Evolutionary conservation across 2,329 filamentous ascomycete genomes (phyloP).

Genomic region (Cladosporium sp.): DNA sequence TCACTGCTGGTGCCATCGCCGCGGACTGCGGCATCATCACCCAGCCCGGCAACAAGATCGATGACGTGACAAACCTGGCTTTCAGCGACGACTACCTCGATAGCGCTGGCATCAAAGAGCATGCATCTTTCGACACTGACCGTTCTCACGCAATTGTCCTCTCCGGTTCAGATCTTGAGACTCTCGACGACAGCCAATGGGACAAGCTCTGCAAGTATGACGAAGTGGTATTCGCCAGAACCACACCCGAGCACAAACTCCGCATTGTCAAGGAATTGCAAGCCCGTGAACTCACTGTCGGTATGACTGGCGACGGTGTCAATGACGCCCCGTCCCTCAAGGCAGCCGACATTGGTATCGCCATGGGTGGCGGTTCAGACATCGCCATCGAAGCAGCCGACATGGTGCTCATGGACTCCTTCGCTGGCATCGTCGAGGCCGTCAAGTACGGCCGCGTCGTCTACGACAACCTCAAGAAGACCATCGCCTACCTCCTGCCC

Average conservation of each 20-base stretch:
- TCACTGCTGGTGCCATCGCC: constrained; percentile 73
- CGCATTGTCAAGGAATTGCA: constrained; percentile 77
- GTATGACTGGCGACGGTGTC: constrained; percentile 53
- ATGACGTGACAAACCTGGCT: constrained; percentile 56
- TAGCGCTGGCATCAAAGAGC: constrained; percentile 31
- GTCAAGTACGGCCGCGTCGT: constrained; percentile 72
- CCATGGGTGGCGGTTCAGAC: constrained; percentile 58
- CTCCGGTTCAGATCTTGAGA: constrained; percentile 65
- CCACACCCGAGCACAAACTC: constrained; percentile 76
- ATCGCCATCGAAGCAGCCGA: constrained; percentile 64
- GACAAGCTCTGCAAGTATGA: constrained; percentile 62
- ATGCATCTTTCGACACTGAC: constrained; percentile 27
- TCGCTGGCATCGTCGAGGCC: constrained; percentile 70
- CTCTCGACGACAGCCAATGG: constrained; percentile 69
- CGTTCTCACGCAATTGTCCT: constrained; percentile 57
- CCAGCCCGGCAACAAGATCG: constrained; percentile 49
- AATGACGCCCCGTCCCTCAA: constrained; percentile 56
- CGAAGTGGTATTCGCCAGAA: constrained; percentile 75
- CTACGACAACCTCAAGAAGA: constrained; percentile 80
- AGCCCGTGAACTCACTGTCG: constrained; percentile 57
- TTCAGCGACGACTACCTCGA: constrained; percentile 32
- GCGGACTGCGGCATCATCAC: constrained; percentile 71
- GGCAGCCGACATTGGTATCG: constrained; percentile 62
- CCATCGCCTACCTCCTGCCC: constrained; percentile 70
- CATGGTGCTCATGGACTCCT: constrained; percentile 66